These are phyloP conservation scores for Candida lessepsii DNA, from an alignment of 805 yeast species.

Conservation along the genomic window DNA sequence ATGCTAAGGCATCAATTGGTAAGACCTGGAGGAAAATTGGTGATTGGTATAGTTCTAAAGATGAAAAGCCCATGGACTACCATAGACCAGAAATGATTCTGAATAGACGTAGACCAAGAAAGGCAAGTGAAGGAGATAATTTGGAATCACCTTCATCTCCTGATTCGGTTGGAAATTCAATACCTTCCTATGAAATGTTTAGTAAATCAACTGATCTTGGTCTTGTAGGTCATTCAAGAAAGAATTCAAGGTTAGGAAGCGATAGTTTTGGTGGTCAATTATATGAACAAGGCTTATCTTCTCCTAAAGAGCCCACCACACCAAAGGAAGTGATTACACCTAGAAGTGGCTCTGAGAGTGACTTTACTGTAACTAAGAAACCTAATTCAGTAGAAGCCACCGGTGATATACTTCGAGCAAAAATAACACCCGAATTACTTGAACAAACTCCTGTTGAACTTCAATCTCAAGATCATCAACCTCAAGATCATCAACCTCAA, in stretches of 20 bases:
- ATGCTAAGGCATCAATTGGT: conserved; percentile 19
- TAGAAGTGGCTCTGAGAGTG: too few species aligned
- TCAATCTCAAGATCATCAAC: too few species aligned
- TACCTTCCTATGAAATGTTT: conserved; percentile 13
- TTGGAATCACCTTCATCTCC: conserved; percentile 5
- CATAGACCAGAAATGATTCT: conserved; percentile 69
- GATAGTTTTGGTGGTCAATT: not conserved
- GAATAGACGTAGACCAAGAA: conserved; percentile 45
- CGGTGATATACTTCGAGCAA: too few species aligned
- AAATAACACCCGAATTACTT: too few species aligned
- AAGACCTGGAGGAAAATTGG: conserved; percentile 58
- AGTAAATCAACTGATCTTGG: conserved; percentile 9
- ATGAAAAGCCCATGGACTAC: conserved; percentile 22
- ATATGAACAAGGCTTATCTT: too few species aligned
- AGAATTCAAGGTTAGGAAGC: conserved; percentile 14
- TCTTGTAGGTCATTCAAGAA: conserved; percentile 11
- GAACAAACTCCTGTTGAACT: too few species aligned
- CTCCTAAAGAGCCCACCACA: too few species aligned
- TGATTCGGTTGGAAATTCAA: not conserved
- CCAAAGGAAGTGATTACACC: too few species aligned
- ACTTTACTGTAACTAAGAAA: too few species aligned
- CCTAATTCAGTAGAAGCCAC: too few species aligned
- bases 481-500: too few species aligned
- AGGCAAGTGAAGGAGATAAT: conserved; percentile 13
- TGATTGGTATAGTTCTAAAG: conserved; percentile 51